Base-by-base conservation (phyloP, 2,329 filamentous ascomycete genomes). In the Aspergillus fumigatiaffinis region DNA sequence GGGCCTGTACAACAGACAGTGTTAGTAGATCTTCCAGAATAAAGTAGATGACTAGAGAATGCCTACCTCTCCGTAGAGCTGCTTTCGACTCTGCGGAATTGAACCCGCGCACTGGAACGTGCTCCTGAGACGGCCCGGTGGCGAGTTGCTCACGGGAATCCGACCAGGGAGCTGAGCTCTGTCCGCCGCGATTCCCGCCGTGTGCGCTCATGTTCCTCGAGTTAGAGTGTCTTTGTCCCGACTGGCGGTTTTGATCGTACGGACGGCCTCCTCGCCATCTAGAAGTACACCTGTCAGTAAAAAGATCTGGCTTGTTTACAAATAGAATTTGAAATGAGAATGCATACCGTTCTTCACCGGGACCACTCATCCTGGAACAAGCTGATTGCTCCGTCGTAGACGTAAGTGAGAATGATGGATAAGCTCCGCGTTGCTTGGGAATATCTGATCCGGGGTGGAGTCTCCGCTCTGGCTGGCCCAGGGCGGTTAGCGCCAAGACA, bases 51-150 rank as follows among this genome's bases (percentile, higher is more conserved):
- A 46, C 23, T n/a, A 12, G 14, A 26, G 23, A 41, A 14, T 10
- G 47, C 62, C 41, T 71, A 75, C 77, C 72, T 68, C 68, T 73
- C 60, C 68, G 77, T 35, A 80, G 67, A 56, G 71, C 66, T 46
- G 67, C 70, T 61, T 77, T 77, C 29, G 72, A 67, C 59, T 79
- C 78, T 7, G 66, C 63, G 17, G 73, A 68, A 63, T 80, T 79
- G 68, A 79, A 80, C 5, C 70, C 73, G 23, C 68, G 67, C 25
- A 78, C 73, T n/a, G 77, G 70, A 38, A 73, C 65, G 66, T 79
- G 76, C 20, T 77, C 75, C 58, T 73, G 68, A 32, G 64, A 50
- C 51, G 56, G 62, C 20, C 60, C 60, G 21, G 60, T 53, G 25
- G 57, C 38, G 35, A 51, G 50, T 54, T 67, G 61, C 46, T 67